Conservation (phyloP, 2,329 filamentous ascomycete genomes). For the Westerdykella ornata region DNA sequence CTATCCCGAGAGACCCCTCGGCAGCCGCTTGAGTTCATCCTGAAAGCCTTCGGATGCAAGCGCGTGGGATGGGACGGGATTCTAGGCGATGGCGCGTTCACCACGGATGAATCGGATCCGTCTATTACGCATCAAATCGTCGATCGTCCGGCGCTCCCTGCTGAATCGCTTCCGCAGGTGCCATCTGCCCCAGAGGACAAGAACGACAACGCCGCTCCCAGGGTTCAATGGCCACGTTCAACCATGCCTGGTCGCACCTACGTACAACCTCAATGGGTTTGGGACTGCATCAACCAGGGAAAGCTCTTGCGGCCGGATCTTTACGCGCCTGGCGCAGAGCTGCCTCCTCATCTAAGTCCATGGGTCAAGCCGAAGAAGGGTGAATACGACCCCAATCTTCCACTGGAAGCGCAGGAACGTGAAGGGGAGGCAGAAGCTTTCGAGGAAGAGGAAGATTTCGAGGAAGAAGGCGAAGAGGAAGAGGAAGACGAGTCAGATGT, state of each 20-base stretch:
- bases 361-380: constrained; percentile 85
- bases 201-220: constrained; percentile 48
- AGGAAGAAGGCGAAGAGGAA: constrained; percentile 38
- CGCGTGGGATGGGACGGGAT: constrained; percentile 91
- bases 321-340: constrained; percentile 80
- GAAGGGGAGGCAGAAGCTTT: constrained; percentile 75
- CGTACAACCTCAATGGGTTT: constrained; percentile 96
- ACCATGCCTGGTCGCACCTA: constrained; percentile 89
- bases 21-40: constrained; percentile 83
- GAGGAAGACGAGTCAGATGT: constrained; percentile 36
- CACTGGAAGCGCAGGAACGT: constrained; percentile 79
- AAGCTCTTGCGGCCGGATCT: constrained; percentile 79
- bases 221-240: constrained; percentile 51
- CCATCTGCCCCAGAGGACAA: constrained; percentile 42
- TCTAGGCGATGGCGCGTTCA: constrained; percentile 86
- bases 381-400: constrained; percentile 82
- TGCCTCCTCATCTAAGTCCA: constrained; percentile 91
- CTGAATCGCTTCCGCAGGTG: constrained; percentile 34
- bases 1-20: constrained; percentile 89
- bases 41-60: constrained; percentile 92
- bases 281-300: constrained; percentile 92
- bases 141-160: constrained; percentile 68
- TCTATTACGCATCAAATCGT: constrained; percentile 95
- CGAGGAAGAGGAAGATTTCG: constrained; percentile 47
- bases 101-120: constrained; percentile 77